A percentile compares a stretch with the other conserved stretches of the same genome.
Evolutionary conservation across 2,329 filamentous ascomycete genomes (phyloP).

Genomic region (Pseudogymnoascus sp.): DNA sequence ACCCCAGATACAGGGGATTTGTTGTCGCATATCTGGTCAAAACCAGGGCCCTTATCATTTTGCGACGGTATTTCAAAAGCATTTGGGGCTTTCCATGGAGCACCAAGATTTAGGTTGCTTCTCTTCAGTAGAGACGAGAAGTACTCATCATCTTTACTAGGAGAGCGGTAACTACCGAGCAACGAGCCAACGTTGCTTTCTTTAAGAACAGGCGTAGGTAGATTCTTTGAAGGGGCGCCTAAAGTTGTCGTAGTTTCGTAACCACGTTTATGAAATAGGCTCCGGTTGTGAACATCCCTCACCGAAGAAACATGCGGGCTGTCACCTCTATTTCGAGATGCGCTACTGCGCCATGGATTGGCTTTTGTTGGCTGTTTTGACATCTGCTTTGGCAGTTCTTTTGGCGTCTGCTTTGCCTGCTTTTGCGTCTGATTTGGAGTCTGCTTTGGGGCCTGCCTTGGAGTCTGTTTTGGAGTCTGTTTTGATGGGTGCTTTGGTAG

Average conservation of each 20-base stretch:
- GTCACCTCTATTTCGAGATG: background rate
- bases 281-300: background rate
- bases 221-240: background rate
- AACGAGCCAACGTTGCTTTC: background rate
- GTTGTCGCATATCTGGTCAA: background rate
- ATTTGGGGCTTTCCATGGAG: background rate
- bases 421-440: too few species aligned
- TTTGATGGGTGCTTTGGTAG: background rate
- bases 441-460: background rate
- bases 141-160: background rate
- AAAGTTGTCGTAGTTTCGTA: background rate
- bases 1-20: background rate
- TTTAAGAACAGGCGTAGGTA: background rate
- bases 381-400: background rate
- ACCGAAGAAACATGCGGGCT: background rate
- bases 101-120: background rate
- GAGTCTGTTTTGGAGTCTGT: background rate
- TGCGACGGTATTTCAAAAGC: background rate
- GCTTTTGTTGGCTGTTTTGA: background rate
- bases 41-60: background rate
- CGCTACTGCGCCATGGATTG: background rate
- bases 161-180: background rate
- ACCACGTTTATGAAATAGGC: background rate
- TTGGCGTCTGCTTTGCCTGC: background rate
- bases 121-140: background rate